A percentile compares a stretch with the other conserved stretches of the same genome.
phyloP scores from a whole-genome alignment of 441 rosid genomes.

The Eruca vesicaria region DNA sequence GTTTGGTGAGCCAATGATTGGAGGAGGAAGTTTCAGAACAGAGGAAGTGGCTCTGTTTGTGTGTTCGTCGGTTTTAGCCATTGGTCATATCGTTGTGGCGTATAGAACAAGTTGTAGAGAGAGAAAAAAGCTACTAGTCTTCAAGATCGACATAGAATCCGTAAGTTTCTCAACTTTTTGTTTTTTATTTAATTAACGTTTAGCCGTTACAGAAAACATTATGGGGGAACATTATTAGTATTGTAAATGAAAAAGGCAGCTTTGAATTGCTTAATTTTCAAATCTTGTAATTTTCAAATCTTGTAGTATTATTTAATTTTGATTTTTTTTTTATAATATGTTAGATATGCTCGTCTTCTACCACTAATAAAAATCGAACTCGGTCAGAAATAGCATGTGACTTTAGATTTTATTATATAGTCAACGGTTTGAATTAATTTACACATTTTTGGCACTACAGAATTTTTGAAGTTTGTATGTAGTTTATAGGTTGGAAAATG shows the following conservation, averaged over 20 bases:
- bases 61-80: constrained; percentile 61
- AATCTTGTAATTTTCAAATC: constrained; percentile 12
- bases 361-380: constrained; percentile 9
- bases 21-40: constrained; percentile 38
- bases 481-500: constrained; percentile 20
- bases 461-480: constrained; percentile 20
- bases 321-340: background rate
- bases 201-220: constrained; percentile 30
- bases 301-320: background rate
- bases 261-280: constrained; percentile 14
- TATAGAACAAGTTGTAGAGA: constrained; percentile 90
- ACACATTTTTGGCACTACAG: background rate
- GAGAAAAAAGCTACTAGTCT: constrained; percentile 85
- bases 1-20: constrained; percentile 42
- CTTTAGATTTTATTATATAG: constrained; percentile 9
- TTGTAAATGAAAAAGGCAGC: constrained; percentile 2
- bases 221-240: background rate
- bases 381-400: constrained; percentile 38
- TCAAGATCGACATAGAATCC: constrained; percentile 95
- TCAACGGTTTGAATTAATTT: constrained; percentile 22
- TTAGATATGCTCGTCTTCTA: background rate
- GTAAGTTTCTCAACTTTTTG: constrained; percentile 48
- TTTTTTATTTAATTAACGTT: background rate
- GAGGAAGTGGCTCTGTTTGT: constrained; percentile 70
- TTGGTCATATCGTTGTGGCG: constrained; percentile 75